Evolutionary conservation across 164 flowering plant genomes (phyloP).

Genomic region (Vitis riparia): DNA sequence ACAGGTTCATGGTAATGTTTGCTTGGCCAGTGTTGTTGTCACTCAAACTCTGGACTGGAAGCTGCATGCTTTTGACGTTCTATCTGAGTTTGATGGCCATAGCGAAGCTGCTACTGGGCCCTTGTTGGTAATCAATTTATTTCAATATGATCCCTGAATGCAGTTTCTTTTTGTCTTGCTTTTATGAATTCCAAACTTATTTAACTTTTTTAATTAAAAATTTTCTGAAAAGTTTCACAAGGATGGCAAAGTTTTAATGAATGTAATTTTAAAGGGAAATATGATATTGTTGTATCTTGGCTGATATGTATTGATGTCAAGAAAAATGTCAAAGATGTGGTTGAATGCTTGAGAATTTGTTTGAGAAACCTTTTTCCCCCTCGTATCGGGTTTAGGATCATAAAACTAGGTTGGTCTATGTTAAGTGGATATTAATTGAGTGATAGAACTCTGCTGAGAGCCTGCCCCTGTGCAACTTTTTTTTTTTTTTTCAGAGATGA

Average conservation of each 20-base stretch:
- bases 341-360: too few species aligned
- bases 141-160: background rate
- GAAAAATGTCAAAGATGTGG: too few species aligned
- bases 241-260: background rate
- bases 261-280: background rate
- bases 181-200: background rate
- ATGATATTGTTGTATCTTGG: background rate
- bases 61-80: constrained; percentile 96
- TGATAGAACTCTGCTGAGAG: too few species aligned
- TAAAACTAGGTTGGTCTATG: too few species aligned
- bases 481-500: too few species aligned
- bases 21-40: constrained; percentile 94
- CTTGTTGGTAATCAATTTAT: constrained; percentile 72
- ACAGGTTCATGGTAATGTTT: constrained; percentile 96
- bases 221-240: background rate
- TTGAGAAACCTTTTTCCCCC: too few species aligned
- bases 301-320: too few species aligned
- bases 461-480: too few species aligned
- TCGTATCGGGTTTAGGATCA: too few species aligned
- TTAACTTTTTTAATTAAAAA: background rate
- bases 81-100: constrained; percentile 81
- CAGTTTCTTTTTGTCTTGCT: background rate
- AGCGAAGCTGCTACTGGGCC: constrained; percentile 71
- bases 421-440: too few species aligned
- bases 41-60: constrained; percentile 98